Evolutionary conservation across 164 flowering plant species (phyloP), one percentile per base, ranked within the genome.

Genomic region (Taxillus chinensis): DNA sequence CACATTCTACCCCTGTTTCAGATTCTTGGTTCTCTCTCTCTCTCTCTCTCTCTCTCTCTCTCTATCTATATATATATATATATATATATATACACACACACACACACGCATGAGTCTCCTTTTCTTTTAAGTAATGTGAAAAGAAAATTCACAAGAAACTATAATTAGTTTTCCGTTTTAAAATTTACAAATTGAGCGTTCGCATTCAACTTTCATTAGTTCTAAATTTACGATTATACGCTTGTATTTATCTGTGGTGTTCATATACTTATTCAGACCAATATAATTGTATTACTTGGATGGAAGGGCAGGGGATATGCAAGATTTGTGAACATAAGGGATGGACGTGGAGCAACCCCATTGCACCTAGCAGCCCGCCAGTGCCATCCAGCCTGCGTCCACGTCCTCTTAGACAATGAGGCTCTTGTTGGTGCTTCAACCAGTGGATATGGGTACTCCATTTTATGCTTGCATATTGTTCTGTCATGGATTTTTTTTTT

Each of bases 371-470:
- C 86, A 0, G 80, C 86, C 4, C 74, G 83, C 7, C 77, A 74
- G 62, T 65, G 77, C 45, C 67, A 55, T 39, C 55, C 77, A 3
- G 69, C 66, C 9, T 79, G 82, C 51, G 74, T 79, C 56, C 83
- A 67, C 39, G 16, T 68, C 41, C 74, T 82, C 10, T 70, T 82
- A 16, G 75, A 68, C 43, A 74, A 68, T 55, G 82, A 83, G 56
- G 83, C 83, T 66, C 75, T 82, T 62, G 83, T 68, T 38, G 67
- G 76, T 78, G 79, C 86, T 56, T 72, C 78, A 55, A 79, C 82
- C 7, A 74, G 82, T 57, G 77, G 77, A 70, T 74, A 73, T 52
- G 73, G 83, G 86, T 82, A 79, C 60, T 59, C 27, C 27, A 27
- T 27, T 27, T 27, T 27, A 27, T 27, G 27, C 27, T 27, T 27